Evolutionary conservation across 441 rosid genomes (phyloP).

Genomic region (Manihot esculenta): DNA sequence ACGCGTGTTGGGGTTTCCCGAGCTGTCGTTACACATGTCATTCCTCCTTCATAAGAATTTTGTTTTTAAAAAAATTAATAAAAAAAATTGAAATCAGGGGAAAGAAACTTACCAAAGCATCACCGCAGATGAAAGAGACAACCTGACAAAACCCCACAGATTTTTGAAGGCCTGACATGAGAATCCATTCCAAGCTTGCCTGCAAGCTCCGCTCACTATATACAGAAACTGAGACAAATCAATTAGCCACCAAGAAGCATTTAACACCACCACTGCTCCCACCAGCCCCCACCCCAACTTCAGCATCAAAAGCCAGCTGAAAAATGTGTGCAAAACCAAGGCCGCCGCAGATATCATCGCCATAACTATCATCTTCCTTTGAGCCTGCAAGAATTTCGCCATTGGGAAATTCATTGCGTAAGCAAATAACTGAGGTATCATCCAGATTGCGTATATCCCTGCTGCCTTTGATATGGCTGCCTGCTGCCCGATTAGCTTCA

Average conservation of each 20-base stretch:
- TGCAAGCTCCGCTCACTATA: constrained; percentile 48
- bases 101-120: constrained; percentile 63
- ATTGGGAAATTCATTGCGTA: constrained; percentile 76
- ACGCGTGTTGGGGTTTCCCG: no score
- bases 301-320: constrained; percentile 52
- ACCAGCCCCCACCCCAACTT: constrained; percentile 64
- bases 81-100: neutral
- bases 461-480: constrained; percentile 60
- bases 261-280: constrained; percentile 66
- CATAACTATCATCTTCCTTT: constrained; percentile 67
- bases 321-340: constrained; percentile 40
- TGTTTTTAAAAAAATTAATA: no score
- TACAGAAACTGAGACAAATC: constrained; percentile 38
- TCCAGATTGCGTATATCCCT: constrained; percentile 56
- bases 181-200: constrained; percentile 65
- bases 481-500: constrained; percentile 60
- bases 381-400: constrained; percentile 80
- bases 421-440: constrained; percentile 86
- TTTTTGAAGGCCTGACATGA: constrained; percentile 62
- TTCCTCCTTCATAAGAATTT: no score
- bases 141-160: constrained; percentile 58
- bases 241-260: constrained; percentile 58
- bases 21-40: no score
- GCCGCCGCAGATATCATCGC: constrained; percentile 69
- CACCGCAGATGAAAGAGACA: constrained; percentile 68